Evolutionary conservation across 352 stramenopile species (phyloP), one percentile per base, ranked within the genome.

Genomic region (Globisporangium spinosum): DNA sequence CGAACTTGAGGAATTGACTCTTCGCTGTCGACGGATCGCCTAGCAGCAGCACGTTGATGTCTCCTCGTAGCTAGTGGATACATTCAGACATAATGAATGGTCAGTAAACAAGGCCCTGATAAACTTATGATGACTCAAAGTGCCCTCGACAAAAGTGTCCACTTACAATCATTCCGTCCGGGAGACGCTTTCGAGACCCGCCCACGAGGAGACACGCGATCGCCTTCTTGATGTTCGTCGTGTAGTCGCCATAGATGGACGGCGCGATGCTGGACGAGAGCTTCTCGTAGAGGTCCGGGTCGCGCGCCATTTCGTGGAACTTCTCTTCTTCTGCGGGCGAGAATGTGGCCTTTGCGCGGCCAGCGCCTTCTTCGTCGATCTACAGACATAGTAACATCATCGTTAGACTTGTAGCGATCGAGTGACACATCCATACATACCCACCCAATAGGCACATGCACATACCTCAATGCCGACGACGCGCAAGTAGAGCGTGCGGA

Each of bases 21-120:
- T 99, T 99, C 55, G 97, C 97, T 0, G 96, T 99, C 58, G 89
- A 98, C 2, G 97, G 98, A 82, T 99, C 97, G 49, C 98, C 97
- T 17, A 99, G 79, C 23, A 99, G 70, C 27, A 99, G 80, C 17
- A 99, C 91, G 70, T 99, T 99, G 65, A 99, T 99, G 70, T 99
- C 98, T 57, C 98, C 97, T 55, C 98, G 80, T 2, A 99, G 80
- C 67, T 85, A 59, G 3, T 53, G 3, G 12, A 40, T 22, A 20
- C 27, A 35, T 20, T 68, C 2, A 56, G 5, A 58, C 0, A 25
- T 17, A 43, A 12, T 32, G n/a, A 68, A 9, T 62, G 29, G 54
- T 38, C 13, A 38, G 53, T n/a, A 35, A 17, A 7, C 35, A 43
- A 43, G 40, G 40, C 40, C 35, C 12, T 12, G 12, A 43, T 0